These are phyloP conservation scores for Phytopythium vexans DNA, from an alignment of 352 stramenopile species.

Conservation along the genomic window DNA sequence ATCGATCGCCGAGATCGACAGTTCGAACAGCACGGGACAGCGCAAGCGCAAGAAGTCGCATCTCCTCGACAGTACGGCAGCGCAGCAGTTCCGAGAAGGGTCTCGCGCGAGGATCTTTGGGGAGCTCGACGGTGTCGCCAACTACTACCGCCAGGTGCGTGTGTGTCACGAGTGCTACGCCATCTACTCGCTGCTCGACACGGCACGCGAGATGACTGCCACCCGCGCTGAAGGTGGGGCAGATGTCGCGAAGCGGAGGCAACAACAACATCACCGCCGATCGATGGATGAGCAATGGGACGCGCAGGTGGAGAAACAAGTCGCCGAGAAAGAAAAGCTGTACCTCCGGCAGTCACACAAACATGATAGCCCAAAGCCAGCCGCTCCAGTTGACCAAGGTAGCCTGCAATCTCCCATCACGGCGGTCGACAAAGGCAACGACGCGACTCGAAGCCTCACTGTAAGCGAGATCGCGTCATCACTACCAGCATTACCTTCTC, in stretches of 20 bases:
- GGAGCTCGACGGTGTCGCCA: conserved; percentile 56
- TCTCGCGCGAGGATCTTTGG: conserved; percentile 49
- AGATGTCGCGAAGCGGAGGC: conserved; percentile 16
- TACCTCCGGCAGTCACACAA: conserved; percentile 21
- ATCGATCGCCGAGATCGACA: neutral
- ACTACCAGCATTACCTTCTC: conserved; percentile 9
- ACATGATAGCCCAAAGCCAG: conserved; percentile 7
- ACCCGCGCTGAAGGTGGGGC: conserved; percentile 7
- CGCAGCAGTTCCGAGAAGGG: conserved; percentile 47
- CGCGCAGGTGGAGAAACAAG: conserved; percentile 30
- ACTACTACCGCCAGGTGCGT: conserved; percentile 80
- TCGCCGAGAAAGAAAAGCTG: conserved; percentile 55
- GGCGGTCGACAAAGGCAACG: neutral
- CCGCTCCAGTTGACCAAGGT: neutral
- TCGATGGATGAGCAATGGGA: conserved; percentile 46
- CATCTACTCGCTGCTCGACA: conserved; percentile 85
- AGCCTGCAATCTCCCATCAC: no score
- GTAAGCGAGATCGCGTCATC: no score
- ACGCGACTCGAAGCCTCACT: conserved; percentile 1
- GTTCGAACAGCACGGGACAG: neutral
- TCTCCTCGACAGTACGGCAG: conserved; percentile 44
- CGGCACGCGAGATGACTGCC: conserved; percentile 40
- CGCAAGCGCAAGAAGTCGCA: conserved; percentile 18
- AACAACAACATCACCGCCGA: conserved; percentile 13
- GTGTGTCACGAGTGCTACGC: conserved; percentile 85